Evolutionary conservation across 2,329 filamentous ascomycete species (phyloP), one percentile per base, ranked within the genome.

Genomic region (Monosporascus cannonballus): DNA sequence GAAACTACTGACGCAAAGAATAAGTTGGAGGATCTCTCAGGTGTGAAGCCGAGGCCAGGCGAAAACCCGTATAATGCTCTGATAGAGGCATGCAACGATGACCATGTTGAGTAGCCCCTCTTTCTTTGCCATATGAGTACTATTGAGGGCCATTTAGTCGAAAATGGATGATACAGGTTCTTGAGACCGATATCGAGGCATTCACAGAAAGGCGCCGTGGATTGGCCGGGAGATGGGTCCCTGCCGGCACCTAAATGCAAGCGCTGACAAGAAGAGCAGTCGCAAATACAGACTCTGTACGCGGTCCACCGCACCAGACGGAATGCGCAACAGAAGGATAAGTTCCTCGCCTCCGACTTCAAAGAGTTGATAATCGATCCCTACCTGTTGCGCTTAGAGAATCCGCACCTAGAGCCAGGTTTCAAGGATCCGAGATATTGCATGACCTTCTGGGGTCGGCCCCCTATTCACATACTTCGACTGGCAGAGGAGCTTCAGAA

Each of bases 401-500:
- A 85, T 44, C 79, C 80, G 1, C 70, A 77, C 1, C 71, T 86
- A 37, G 79, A 89, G 57, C 85, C 84, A 1, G 83, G 81, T 1
- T 96, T 87, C 66, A 68, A 76, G 49, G 93, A 97, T 66, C 80
- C 83, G 42, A 78, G 93, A 41, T 79, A 96, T 64, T 95, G 92
- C 66, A 76, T 96, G 11, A 89, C 91, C 1, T 85, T 96, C 65
- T 96, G 91, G 90, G 90, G 89, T 3, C 79, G 92, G 6, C 93
- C 93, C 17, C 88, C 92, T 1, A 71, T 81, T 46, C 83, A 86
- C 59, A 76, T 96, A 18, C 76, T 86, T 46, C 72, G 78, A 20
- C 71, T 97, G 54, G 83, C 93, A 3, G 70, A 73, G 2, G 78
- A 79, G 52, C 72, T 96, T 30, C 93, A 96, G 69, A 69, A 77